phyloP scores from a whole-genome alignment of 768 basidiomycete genomes.

The Russula lepida region DNA sequence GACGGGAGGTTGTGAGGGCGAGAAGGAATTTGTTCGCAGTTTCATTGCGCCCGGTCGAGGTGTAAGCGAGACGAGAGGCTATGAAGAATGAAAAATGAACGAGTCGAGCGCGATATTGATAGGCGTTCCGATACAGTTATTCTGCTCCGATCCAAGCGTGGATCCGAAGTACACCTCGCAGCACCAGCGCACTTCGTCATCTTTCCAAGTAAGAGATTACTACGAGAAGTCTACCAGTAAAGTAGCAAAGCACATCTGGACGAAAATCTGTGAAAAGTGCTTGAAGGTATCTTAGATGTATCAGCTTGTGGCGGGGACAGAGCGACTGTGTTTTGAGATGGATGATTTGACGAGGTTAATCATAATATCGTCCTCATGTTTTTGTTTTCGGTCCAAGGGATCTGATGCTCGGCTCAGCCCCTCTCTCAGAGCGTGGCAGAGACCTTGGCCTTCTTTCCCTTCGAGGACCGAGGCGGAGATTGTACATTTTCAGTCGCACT shows the following conservation, averaged over 20 bases:
- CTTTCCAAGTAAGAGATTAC: background rate
- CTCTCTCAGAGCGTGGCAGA: background rate
- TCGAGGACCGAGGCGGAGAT: background rate
- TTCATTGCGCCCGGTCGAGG: too few relatives aligned
- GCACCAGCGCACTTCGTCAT: background rate
- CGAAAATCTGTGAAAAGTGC: background rate
- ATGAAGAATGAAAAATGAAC: too few relatives aligned
- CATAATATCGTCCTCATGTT: background rate
- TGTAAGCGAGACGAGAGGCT: too few relatives aligned
- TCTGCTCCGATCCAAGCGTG: too few relatives aligned
- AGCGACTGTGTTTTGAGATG: background rate
- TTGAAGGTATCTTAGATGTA: background rate
- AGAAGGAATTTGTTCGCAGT: too few relatives aligned
- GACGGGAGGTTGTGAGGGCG: too few relatives aligned
- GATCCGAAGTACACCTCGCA: too few relatives aligned
- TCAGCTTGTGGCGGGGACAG: background rate
- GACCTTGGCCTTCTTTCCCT: constrained; percentile 3
- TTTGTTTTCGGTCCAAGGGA: background rate
- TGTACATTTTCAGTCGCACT: background rate
- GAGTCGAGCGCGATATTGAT: too few relatives aligned
- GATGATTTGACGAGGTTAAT: background rate
- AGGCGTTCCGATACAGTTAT: too few relatives aligned
- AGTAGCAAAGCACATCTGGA: background rate
- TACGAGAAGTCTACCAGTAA: background rate
- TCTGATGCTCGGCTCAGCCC: background rate